These are phyloP conservation scores for Fusarium virguliforme DNA, from an alignment of 2,329 filamentous ascomycete species.

Conservation along the genomic window DNA sequence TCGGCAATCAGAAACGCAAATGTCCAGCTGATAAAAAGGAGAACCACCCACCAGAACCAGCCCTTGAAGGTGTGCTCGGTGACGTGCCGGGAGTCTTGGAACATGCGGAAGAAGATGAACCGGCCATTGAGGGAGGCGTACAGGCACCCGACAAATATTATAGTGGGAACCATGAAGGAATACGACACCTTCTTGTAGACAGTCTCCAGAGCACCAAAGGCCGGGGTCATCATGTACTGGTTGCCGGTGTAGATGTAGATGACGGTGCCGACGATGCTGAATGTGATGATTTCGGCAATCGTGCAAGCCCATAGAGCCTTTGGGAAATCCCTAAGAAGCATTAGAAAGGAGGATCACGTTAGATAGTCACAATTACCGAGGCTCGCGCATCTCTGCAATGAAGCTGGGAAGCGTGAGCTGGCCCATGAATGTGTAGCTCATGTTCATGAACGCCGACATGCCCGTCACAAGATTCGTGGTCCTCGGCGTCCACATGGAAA, in stretches of 20 bases:
- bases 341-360: constrained; percentile 54
- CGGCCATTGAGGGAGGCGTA: constrained; percentile 91
- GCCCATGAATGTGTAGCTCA: constrained; percentile 95
- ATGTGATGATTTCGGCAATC: constrained; percentile 87
- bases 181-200: constrained; percentile 90
- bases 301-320: constrained; percentile 94
- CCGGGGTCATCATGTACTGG: constrained; percentile 89
- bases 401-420: constrained; percentile 95
- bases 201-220: constrained; percentile 86
- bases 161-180: constrained; percentile 94
- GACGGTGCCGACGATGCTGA: constrained; percentile 84
- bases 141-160: constrained; percentile 91
- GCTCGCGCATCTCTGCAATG: constrained; percentile 91
- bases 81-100: constrained; percentile 84
- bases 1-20: constrained; percentile 90
- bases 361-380: constrained; percentile 54
- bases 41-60: constrained; percentile 83
- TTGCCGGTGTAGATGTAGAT: constrained; percentile 89
- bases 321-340: constrained; percentile 79
- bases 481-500: constrained; percentile 76
- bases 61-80: constrained; percentile 84
- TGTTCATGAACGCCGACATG: constrained; percentile 92
- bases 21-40: constrained; percentile 80
- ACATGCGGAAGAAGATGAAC: constrained; percentile 92
- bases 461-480: constrained; percentile 85